phyloP scores from a whole-genome alignment of 768 basidiomycete genomes.

The Termitomyces sp. region DNA sequence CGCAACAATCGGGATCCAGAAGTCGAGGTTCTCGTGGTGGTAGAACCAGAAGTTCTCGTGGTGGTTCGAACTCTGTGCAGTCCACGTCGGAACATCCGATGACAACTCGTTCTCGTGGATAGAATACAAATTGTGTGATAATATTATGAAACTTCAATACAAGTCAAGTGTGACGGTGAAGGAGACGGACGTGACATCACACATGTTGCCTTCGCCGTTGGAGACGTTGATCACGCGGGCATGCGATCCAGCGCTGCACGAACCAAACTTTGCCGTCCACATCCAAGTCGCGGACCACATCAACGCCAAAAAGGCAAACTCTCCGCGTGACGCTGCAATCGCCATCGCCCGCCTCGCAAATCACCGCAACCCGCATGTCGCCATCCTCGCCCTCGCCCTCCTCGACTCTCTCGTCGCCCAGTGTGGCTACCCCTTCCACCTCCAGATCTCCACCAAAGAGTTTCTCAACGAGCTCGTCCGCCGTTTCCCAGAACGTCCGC shows the following conservation, averaged over 20 bases:
- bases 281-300: constrained; percentile 92
- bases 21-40: no score
- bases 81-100: no score
- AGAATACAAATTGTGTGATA: no score
- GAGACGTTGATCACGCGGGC: constrained; percentile 75
- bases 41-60: no score
- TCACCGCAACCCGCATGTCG: constrained; percentile 88
- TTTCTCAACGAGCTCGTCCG: constrained; percentile 98
- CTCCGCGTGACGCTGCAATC: constrained; percentile 89
- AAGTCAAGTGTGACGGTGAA: no score
- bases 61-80: no score
- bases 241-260: constrained; percentile 79
- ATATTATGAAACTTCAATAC: no score
- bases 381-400: constrained; percentile 78
- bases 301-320: constrained; percentile 95
- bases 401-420: constrained; percentile 91
- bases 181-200: no score
- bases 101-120: no score
- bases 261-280: constrained; percentile 89
- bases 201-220: no score
- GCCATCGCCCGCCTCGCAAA: constrained; percentile 79
- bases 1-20: no score
- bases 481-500: constrained; percentile 95
- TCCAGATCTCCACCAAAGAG: constrained; percentile 96
- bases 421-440: constrained; percentile 96